phyloP scores from a whole-genome alignment of 2,329 filamentous ascomycete species.

The Cercospora sp. region DNA sequence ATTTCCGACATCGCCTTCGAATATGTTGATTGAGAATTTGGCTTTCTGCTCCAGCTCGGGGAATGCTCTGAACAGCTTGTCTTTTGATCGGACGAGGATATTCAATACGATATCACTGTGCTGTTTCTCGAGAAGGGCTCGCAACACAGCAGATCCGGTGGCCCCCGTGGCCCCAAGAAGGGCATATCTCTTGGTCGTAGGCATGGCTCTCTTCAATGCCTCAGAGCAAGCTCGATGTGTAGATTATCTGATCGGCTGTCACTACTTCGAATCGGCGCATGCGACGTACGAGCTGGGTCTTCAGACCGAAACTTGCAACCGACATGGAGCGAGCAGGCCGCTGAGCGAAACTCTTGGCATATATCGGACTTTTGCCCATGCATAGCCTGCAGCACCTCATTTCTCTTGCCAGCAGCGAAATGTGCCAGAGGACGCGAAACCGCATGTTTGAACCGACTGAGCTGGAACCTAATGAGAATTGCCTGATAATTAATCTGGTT shows the following conservation, averaged over 20 bases:
- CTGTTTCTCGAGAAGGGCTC: not conserved
- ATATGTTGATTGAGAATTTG: not conserved
- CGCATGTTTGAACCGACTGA: not conserved
- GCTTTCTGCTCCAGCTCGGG: not conserved
- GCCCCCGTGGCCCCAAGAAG: not conserved
- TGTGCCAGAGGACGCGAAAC: not conserved
- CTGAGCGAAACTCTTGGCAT: not conserved
- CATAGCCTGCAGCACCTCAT: not conserved
- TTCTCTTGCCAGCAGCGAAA: not conserved
- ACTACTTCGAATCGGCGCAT: not conserved
- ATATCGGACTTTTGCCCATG: not conserved
- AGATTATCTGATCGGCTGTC: not conserved
- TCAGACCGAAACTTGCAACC: not conserved
- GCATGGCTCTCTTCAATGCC: not conserved
- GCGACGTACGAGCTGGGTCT: not conserved
- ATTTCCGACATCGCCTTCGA: not conserved
- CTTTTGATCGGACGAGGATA: not conserved
- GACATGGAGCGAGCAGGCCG: not conserved
- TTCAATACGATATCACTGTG: not conserved
- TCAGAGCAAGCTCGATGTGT: not conserved
- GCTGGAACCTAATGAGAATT: not conserved
- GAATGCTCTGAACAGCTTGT: not conserved
- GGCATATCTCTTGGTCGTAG: not conserved
- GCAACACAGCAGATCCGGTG: not conserved
- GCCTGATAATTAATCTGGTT: not conserved